Evolutionary conservation across 2,329 filamentous ascomycete species (phyloP).

Genomic region (Plectosphaerella cucumerina): DNA sequence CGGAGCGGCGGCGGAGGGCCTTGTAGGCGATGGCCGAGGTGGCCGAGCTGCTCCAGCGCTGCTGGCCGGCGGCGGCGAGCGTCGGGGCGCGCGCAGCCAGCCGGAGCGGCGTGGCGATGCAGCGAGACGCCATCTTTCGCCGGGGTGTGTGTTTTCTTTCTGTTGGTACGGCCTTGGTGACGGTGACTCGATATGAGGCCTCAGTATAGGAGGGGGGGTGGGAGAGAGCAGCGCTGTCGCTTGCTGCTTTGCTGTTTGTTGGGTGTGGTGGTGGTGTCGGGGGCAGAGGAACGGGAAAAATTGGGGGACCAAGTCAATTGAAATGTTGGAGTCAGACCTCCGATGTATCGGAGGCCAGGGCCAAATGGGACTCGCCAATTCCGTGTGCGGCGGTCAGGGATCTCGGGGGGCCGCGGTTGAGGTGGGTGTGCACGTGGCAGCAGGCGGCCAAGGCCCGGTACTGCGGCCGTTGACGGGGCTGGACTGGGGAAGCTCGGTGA

Average conservation of each 20-base stretch:
- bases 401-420: neutral
- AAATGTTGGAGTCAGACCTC: conserved; percentile 1
- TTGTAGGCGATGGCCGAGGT: conserved; percentile 97
- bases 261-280: no score
- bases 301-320: neutral
- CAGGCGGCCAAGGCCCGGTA: neutral
- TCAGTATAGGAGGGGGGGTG: neutral
- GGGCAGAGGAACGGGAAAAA: neutral
- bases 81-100: conserved; percentile 19
- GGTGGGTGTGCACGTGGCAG: neutral
- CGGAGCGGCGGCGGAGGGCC: conserved; percentile 85
- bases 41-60: conserved; percentile 55
- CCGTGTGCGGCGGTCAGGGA: neutral
- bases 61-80: conserved; percentile 13
- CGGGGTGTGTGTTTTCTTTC: conserved; percentile 11
- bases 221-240: conserved; percentile 11
- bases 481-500: neutral
- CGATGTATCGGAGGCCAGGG: neutral
- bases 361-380: no score
- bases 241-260: neutral
- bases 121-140: conserved; percentile 38
- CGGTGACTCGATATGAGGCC: neutral
- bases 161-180: conserved; percentile 5
- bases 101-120: conserved; percentile 35
- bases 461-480: neutral